A percentile compares a stretch with the other conserved stretches of the same genome.
These are phyloP conservation scores for Trametes coccinea DNA, from an alignment of 768 basidiomycete species.

Conservation along the genomic window DNA sequence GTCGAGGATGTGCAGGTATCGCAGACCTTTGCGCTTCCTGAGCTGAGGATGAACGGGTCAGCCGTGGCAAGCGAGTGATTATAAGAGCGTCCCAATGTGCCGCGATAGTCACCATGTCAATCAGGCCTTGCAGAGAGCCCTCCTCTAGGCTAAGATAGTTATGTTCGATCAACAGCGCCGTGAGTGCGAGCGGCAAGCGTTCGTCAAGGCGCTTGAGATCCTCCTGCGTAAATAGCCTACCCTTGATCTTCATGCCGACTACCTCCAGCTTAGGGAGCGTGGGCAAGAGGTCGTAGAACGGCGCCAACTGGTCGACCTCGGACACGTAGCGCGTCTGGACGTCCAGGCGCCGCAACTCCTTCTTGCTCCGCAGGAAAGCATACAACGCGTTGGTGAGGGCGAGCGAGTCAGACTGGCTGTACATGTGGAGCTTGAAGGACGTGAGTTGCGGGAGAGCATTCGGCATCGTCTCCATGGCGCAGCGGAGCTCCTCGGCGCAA, in stretches of 20 bases:
- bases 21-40: not conserved
- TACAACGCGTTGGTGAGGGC: not conserved
- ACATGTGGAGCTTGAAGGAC: conserved; percentile 11
- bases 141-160: not conserved
- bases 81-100: not conserved
- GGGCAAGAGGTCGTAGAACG: not conserved
- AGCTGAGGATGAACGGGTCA: not conserved
- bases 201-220: not conserved
- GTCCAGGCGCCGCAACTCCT: conserved; percentile 9
- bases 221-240: not conserved
- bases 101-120: not conserved
- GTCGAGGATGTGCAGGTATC: conserved; percentile 8
- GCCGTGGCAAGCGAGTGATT: not conserved
- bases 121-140: not conserved
- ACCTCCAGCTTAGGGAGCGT: conserved; percentile 6
- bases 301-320: not conserved
- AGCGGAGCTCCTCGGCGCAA: not conserved
- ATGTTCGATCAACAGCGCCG: not conserved
- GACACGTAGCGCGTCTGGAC: not conserved
- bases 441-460: conserved; percentile 2
- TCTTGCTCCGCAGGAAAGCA: conserved; percentile 11
- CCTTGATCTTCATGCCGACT: conserved; percentile 5
- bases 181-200: not conserved
- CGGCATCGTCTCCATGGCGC: not conserved
- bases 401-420: not conserved